A percentile compares a stretch with the other conserved stretches of the same genome.
Conservation (phyloP, 2,329 filamentous ascomycete species). For the Talaromyces marneffei region DNA sequence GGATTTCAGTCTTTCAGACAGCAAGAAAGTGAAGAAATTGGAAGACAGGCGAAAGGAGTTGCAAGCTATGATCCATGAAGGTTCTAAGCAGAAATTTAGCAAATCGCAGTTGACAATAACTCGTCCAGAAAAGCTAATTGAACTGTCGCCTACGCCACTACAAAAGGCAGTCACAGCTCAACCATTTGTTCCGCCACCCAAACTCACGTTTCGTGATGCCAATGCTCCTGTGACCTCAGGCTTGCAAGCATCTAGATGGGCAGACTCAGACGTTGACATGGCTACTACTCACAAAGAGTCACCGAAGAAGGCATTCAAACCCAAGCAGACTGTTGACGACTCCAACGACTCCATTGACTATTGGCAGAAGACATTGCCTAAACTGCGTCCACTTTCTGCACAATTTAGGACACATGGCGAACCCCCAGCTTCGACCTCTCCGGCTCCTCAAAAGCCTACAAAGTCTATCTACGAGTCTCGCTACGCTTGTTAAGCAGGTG, state of each 20-base stretch:
- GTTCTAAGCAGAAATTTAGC: background rate
- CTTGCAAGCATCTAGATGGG: slow-evolving; percentile 4
- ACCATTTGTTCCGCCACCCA: slow-evolving; percentile 13
- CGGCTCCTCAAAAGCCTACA: background rate
- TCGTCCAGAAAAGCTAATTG: background rate
- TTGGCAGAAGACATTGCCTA: slow-evolving; percentile 11
- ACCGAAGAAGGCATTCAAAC: background rate
- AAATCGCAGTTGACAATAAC: background rate
- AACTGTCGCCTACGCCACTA: slow-evolving; percentile 3
- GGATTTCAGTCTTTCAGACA: slow-evolving; percentile 7
- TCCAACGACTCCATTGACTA: background rate
- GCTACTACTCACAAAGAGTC: background rate
- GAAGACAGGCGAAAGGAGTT: slow-evolving; percentile 18
- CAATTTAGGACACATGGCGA: background rate
- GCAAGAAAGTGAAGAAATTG: slow-evolving; percentile 12
- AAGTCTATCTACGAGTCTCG: background rate
- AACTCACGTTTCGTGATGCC: slow-evolving; percentile 12
- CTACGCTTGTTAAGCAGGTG: background rate
- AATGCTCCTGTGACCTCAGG: background rate
- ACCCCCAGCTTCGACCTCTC: background rate
- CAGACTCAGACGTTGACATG: background rate
- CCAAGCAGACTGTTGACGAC: background rate
- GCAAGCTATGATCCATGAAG: slow-evolving; percentile 13
- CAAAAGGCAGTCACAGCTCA: slow-evolving; percentile 14
- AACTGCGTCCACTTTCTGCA: background rate